phyloP scores from a whole-genome alignment of 805 yeast species.

The Kluyveromyces siamensis region DNA sequence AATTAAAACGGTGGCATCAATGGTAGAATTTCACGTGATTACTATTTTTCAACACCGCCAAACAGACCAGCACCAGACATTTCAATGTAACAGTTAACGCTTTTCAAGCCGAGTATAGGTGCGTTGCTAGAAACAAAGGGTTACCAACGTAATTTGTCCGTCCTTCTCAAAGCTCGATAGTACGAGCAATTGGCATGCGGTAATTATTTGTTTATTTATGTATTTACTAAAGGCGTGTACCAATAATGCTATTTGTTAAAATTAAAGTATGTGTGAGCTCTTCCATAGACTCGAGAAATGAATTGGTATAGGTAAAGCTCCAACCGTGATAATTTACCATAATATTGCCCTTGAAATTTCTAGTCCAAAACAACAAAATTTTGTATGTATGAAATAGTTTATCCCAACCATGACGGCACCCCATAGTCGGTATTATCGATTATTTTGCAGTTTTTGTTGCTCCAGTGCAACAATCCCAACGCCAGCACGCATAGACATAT shows the following conservation, averaged over 20 bases:
- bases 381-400: neutral
- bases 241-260: neutral
- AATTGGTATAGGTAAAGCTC: neutral
- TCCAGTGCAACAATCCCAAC: neutral
- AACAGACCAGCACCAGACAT: too few relatives aligned
- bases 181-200: neutral
- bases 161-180: too few relatives aligned
- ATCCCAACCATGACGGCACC: constrained; percentile 12
- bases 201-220: neutral
- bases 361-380: too few relatives aligned
- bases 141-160: too few relatives aligned
- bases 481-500: constrained; percentile 1
- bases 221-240: constrained; percentile 1
- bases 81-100: too few relatives aligned
- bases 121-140: too few relatives aligned
- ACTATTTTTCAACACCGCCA: neutral
- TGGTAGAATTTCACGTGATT: neutral
- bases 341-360: too few relatives aligned
- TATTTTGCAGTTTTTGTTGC: neutral
- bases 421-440: constrained; percentile 4
- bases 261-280: too few relatives aligned
- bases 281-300: too few relatives aligned
- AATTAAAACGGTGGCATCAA: neutral
- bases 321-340: too few relatives aligned
- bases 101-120: too few relatives aligned